These are phyloP conservation scores for Lachnum nothofagi DNA, from an alignment of 2,329 filamentous ascomycete species.

Conservation along the genomic window DNA sequence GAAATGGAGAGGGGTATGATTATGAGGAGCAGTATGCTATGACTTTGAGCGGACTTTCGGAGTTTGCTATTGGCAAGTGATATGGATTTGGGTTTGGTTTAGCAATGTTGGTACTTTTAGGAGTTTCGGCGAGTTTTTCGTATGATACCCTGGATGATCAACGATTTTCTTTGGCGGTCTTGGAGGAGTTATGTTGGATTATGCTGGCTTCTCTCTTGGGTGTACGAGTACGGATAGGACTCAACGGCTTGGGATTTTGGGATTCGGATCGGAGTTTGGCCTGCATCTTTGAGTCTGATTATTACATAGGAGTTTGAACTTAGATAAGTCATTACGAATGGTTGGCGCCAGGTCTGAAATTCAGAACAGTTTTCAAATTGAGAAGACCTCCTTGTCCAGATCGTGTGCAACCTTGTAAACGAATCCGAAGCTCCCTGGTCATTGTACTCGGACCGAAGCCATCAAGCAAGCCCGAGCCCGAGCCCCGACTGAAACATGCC, in stretches of 20 bases:
- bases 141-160: not conserved
- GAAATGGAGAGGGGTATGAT: constrained; percentile 1
- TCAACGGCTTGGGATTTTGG: not conserved
- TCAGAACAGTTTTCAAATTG: no score
- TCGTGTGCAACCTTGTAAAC: no score
- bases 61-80: constrained; percentile 6
- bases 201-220: not conserved
- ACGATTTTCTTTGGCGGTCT: not conserved
- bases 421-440: no score
- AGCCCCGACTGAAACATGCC: no score
- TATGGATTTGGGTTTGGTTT: not conserved
- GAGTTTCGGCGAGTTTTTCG: no score
- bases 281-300: not conserved
- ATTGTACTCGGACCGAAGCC: no score
- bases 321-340: no score
- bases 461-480: no score
- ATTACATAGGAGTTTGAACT: no score
- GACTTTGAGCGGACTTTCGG: constrained; percentile 17
- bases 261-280: not conserved
- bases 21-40: constrained; percentile 10
- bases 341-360: no score
- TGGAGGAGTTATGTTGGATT: not conserved
- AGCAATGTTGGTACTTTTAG: no score
- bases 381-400: no score
- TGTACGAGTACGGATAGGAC: not conserved